Evolutionary conservation across 257 asterid genomes (phyloP).

Genomic region (Fraxinus quadrangulata): DNA sequence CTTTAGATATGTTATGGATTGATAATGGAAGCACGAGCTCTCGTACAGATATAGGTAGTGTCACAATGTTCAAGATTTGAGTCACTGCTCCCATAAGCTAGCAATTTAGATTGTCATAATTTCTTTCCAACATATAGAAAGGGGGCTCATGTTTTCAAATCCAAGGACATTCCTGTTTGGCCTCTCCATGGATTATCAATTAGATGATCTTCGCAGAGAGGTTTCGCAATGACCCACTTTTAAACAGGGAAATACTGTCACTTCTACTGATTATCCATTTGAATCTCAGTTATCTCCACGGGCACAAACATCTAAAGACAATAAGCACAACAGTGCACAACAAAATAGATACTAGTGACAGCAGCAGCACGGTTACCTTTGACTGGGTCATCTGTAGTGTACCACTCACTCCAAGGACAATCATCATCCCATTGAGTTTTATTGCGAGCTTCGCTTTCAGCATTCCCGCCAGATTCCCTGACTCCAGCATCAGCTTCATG

Average conservation of each 20-base stretch:
- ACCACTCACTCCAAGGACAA: conserved; percentile 98
- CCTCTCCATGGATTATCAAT: background rate
- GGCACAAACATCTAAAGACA: background rate
- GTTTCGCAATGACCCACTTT: background rate
- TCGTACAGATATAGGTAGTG: background rate
- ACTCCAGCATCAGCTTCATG: conserved; percentile 48
- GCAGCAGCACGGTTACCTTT: conserved; percentile 54
- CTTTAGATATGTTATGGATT: background rate
- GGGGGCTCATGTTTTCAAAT: background rate
- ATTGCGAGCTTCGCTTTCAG: conserved; percentile 45
- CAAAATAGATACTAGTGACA: background rate
- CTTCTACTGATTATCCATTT: background rate
- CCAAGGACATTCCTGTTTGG: conserved; percentile 1
- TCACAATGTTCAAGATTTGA: background rate
- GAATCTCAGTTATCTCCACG: conserved; percentile 6
- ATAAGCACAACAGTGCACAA: background rate
- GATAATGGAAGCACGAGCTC: background rate
- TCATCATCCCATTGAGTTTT: conserved; percentile 83
- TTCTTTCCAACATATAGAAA: background rate
- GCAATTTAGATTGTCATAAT: background rate
- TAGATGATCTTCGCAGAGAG: background rate
- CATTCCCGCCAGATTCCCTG: conserved; percentile 48
- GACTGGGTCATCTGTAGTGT: conserved; percentile 84
- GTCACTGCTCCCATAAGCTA: background rate
- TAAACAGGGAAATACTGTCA: conserved; percentile 8